These are phyloP conservation scores for Hericium alpestre DNA, from an alignment of 768 basidiomycete species.

Conservation along the genomic window DNA sequence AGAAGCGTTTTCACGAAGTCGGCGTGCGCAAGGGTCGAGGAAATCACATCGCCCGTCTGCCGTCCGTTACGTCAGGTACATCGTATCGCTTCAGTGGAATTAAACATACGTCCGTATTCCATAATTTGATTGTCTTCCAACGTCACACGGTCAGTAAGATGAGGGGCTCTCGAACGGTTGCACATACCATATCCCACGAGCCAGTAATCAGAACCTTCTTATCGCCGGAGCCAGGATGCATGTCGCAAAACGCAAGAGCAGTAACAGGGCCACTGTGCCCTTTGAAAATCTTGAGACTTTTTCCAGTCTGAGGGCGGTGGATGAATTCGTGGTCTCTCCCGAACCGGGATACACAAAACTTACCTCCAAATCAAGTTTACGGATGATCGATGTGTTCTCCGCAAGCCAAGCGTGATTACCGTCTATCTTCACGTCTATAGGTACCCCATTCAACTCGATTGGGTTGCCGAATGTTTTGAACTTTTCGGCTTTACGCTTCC, in stretches of 20 bases:
- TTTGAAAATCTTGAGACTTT: slow-evolving; percentile 60
- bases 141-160: slow-evolving; percentile 7
- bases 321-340: neutral
- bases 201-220: slow-evolving; percentile 66
- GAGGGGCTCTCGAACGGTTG: neutral
- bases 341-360: neutral
- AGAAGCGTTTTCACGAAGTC: slow-evolving; percentile 88
- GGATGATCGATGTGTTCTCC: slow-evolving; percentile 69
- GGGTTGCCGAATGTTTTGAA: slow-evolving; percentile 70
- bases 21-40: slow-evolving; percentile 64
- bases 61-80: slow-evolving; percentile 1
- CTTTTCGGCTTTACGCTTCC: slow-evolving; percentile 60
- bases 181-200: slow-evolving; percentile 79
- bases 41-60: slow-evolving; percentile 63
- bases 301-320: slow-evolving; percentile 52
- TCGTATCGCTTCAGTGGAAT: neutral
- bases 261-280: slow-evolving; percentile 91
- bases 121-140: slow-evolving; percentile 71
- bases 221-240: slow-evolving; percentile 26
- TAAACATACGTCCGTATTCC: slow-evolving; percentile 61
- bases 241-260: slow-evolving; percentile 57
- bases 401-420: slow-evolving; percentile 75
- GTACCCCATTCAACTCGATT: slow-evolving; percentile 64
- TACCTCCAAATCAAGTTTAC: slow-evolving; percentile 73
- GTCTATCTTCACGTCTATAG: slow-evolving; percentile 57